Base-by-base conservation (phyloP, 768 basidiomycete species). In the Boletus huronensis region DNA sequence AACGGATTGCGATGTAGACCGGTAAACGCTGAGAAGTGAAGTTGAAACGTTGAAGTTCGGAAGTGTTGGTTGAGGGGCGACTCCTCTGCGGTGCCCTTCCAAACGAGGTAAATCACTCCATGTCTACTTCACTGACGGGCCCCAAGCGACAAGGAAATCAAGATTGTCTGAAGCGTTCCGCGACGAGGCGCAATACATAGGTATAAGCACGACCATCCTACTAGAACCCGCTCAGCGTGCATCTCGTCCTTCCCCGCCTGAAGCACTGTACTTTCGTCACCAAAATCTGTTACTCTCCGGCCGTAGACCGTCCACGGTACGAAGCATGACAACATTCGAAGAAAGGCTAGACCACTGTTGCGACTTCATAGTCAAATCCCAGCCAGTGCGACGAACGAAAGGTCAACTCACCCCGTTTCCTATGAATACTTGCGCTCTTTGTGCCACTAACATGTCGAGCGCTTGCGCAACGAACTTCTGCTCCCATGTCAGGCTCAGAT, bases 361-460 rank as follows among this genome's bases (percentile, higher is more conserved):
- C 11, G n/a, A 43, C 21, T 14, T 21, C 10, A n/a, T 9, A 29
- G 52, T 58, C 41, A 57, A 43, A 48, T 40, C 10, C 16, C 34
- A 35, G 21, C 41, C 17, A 10, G 14, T 16, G n/a, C 3, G 19
- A 31, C n/a, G 4, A 21, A 31, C 8, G 3, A 45, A 51, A 9
- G n/a, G 13, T 43, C 8, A 6, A 65, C 78, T 61, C 53, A 78
- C 78, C 63, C 80, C 81, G 44, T 82, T 82, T 7, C 79, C 81
- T 35, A 81, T 66, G 61, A 82, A 77, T 25, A 75, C 70, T 50
- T 80, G 77, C 6, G 78, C 78, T 49, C 69, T 66, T 54, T 73
- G 64, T 2, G 75, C 78, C 38, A 81, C 70, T 11, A 74, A 64
- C 78, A 82, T 82, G 56, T 82, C 81, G 35, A 81, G 58, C 42